phyloP scores from a whole-genome alignment of 1,284 basidiomycete genomes.

The Naganishia albida region DNA sequence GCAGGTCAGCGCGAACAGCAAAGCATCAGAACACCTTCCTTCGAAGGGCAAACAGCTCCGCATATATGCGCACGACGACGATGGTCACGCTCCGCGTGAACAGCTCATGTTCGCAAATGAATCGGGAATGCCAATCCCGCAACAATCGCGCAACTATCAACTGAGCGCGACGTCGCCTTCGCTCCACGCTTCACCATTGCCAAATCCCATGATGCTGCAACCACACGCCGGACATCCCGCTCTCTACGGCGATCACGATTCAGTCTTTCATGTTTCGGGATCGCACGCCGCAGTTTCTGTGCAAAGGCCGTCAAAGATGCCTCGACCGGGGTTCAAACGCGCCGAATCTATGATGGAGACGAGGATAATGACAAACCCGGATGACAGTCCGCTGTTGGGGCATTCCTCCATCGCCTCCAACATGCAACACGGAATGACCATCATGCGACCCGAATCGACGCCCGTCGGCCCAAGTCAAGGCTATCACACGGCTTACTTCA shows the following conservation, averaged over 20 bases:
- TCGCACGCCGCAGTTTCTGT: conserved; percentile 2
- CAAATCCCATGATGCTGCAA: conserved; percentile 10
- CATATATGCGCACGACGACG: conserved; percentile 12
- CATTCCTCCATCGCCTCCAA: conserved; percentile 2
- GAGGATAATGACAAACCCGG: conserved; percentile 15
- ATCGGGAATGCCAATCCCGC: neutral
- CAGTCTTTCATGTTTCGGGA: conserved; percentile 12
- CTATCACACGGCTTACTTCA: conserved; percentile 25
- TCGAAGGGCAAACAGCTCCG: conserved; percentile 11
- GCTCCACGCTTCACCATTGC: neutral
- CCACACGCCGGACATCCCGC: neutral
- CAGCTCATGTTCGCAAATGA: conserved; percentile 14
- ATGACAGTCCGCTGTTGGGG: conserved; percentile 9
- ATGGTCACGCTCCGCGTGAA: neutral
- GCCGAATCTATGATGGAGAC: conserved; percentile 27
- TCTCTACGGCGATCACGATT: conserved; percentile 6
- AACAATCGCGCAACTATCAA: neutral
- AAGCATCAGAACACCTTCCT: neutral
- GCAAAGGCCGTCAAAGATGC: neutral
- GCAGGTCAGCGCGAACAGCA: too few species aligned
- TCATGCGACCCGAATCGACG: conserved; percentile 23
- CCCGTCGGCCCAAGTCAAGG: conserved; percentile 16
- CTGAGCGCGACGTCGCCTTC: conserved; percentile 8
- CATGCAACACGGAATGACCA: conserved; percentile 21
- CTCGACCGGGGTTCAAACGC: conserved; percentile 18